A percentile compares a stretch with the other conserved stretches of the same genome.
These are phyloP conservation scores for Nakazawaea wickerhamii DNA, from an alignment of 805 yeast species.

Conservation along the genomic window DNA sequence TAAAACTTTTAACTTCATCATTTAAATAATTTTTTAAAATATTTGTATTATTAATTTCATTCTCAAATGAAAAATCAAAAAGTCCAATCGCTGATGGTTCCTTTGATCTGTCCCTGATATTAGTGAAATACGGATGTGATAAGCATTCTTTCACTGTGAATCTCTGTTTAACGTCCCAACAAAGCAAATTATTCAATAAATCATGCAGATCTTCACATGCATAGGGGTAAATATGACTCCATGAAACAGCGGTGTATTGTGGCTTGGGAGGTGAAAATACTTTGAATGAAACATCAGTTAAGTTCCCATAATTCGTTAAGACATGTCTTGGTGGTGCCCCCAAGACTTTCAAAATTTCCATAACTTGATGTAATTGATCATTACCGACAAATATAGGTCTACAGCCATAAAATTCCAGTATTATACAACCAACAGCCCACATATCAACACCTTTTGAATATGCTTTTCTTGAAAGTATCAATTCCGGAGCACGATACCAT, in stretches of 20 bases:
- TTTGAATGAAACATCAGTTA: constrained; percentile 40
- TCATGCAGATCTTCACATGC: constrained; percentile 48
- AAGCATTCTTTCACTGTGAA: constrained; percentile 52
- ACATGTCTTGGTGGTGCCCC: constrained; percentile 62
- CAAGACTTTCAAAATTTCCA: constrained; percentile 58
- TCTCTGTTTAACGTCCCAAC: constrained; percentile 61
- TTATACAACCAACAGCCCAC: constrained; percentile 93
- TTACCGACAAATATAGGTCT: constrained; percentile 76
- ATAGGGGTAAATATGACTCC: constrained; percentile 58
- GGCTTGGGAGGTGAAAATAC: constrained; percentile 38
- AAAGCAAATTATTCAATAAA: constrained; percentile 48
- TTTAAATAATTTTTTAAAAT: constrained; percentile 44
- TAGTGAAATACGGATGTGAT: constrained; percentile 47
- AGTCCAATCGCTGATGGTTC: constrained; percentile 48
- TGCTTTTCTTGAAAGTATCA: constrained; percentile 52
- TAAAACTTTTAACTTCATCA: constrained; percentile 50
- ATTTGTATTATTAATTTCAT: constrained; percentile 28
- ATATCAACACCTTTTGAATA: constrained; percentile 75
- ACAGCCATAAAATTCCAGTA: constrained; percentile 80
- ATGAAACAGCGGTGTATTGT: constrained; percentile 35
- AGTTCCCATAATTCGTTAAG: constrained; percentile 32
- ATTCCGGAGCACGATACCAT: constrained; percentile 95
- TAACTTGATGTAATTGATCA: constrained; percentile 65
- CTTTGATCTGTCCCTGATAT: constrained; percentile 47
- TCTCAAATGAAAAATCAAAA: constrained; percentile 70